Percentiles rank a stretch among this genome's conserved stretches.
phyloP scores from a whole-genome alignment of 1,284 basidiomycete species.

The Ceratobasidium sp. region DNA sequence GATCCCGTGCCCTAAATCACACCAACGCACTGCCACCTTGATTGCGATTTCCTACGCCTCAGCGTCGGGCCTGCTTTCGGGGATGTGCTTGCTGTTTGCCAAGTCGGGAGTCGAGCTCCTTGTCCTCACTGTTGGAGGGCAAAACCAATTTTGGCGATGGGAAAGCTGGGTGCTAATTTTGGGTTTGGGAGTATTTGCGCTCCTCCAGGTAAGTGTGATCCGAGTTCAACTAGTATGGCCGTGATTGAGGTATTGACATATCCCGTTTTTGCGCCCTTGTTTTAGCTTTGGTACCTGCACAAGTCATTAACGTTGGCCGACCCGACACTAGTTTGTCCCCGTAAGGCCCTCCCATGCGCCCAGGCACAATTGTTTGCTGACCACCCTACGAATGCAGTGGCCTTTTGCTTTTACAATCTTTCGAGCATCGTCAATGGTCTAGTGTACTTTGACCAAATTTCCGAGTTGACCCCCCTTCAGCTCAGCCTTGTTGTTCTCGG shows the following conservation, averaged over 20 bases:
- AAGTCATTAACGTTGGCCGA: slow-evolving; percentile 85
- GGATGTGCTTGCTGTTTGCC: slow-evolving; percentile 92
- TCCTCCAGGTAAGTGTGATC: slow-evolving; percentile 65
- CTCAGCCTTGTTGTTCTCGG: slow-evolving; percentile 82
- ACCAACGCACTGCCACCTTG: slow-evolving; percentile 58
- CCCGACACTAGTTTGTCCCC: slow-evolving; percentile 91
- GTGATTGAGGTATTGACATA: slow-evolving; percentile 10
- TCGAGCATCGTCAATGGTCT: slow-evolving; percentile 90
- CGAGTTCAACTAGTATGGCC: background rate
- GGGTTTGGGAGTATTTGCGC: slow-evolving; percentile 74
- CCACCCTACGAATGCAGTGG: slow-evolving; percentile 62
- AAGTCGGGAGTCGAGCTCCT: slow-evolving; percentile 94
- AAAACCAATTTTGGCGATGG: slow-evolving; percentile 91
- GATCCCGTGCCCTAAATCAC: slow-evolving; percentile 13
- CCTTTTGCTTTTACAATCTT: slow-evolving; percentile 96
- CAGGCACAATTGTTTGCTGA: slow-evolving; percentile 24
- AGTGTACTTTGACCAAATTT: slow-evolving; percentile 92
- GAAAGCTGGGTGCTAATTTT: slow-evolving; percentile 83
- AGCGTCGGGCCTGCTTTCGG: slow-evolving; percentile 90
- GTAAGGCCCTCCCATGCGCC: slow-evolving; percentile 59
- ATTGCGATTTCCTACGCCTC: slow-evolving; percentile 91
- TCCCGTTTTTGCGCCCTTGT: slow-evolving; percentile 49
- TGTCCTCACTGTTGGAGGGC: slow-evolving; percentile 78
- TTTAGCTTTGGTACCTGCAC: slow-evolving; percentile 89
- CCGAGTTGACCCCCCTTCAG: slow-evolving; percentile 74